These are phyloP conservation scores for Westerdykella sp. DNA, from an alignment of 2,329 filamentous ascomycete genomes.

Conservation along the genomic window DNA sequence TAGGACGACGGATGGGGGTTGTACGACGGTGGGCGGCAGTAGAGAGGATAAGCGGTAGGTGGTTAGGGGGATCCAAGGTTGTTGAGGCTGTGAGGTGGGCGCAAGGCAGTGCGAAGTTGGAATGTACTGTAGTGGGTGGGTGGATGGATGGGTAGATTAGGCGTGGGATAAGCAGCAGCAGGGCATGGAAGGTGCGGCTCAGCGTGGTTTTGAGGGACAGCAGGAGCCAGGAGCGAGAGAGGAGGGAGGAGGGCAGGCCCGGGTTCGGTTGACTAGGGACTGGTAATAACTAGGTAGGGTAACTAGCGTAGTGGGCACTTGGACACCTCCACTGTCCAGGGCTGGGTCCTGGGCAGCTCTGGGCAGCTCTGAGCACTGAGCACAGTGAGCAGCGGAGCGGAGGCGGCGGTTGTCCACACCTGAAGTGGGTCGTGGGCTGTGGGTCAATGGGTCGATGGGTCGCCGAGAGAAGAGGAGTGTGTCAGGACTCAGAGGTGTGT, in stretches of 20 bases:
- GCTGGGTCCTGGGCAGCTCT: too few species aligned
- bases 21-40: slow-evolving; percentile 5
- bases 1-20: slow-evolving; percentile 2
- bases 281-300: too few species aligned
- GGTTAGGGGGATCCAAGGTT: neutral
- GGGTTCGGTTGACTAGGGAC: too few species aligned
- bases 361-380: too few species aligned
- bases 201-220: slow-evolving; percentile 33
- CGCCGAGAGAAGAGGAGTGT: too few species aligned
- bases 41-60: slow-evolving; percentile 1
- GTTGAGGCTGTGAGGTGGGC: slow-evolving; percentile 6
- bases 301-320: too few species aligned
- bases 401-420: neutral
- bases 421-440: slow-evolving; percentile 1
- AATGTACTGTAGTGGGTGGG: neutral
- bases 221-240: neutral
- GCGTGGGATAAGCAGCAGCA: neutral
- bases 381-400: neutral
- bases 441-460: too few species aligned
- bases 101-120: slow-evolving; percentile 2
- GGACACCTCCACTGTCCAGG: too few species aligned
- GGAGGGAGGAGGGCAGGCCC: slow-evolving; percentile 1
- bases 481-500: neutral
- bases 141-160: neutral
- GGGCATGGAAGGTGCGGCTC: slow-evolving; percentile 25